Evolutionary conservation across 495 filamentous ascomycete genomes (phyloP), one percentile per base, ranked within the genome.

Genomic region (Hypoxylon fuscum): DNA sequence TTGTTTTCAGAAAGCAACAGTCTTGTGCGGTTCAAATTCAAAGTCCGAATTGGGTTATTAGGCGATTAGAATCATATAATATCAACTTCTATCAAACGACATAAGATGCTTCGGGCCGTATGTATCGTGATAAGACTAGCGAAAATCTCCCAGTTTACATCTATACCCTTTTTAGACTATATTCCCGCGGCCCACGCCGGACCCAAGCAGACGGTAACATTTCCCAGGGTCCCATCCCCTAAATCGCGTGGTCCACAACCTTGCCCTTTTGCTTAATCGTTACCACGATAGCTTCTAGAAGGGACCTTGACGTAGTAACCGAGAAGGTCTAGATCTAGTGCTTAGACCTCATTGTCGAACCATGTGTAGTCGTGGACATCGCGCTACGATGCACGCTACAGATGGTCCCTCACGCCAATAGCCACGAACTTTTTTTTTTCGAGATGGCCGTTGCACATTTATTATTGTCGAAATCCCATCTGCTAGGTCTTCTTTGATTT

Each of bases 311-410:
- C 14, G 55, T 43, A 50, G 21, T 18, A 58, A 37, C 27, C 14
- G 0, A 29, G 25, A 25, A 35, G 47, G 46, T 46, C 55, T 59
- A 59, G 55, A 52, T 45, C 29, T 50, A 27, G 40, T 52, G 46
- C 37, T 51, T 59, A 11, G 38, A 51, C 55, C 12, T 51, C n/a
- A 29, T 29, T 10, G 20, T 52, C 35, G 46, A 51, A 38, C 47
- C 12, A 51, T 37, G 10, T n/a, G 6, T 27, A 45, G 38, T n/a
- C 27, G 23, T 10, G n/a, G 55, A 45, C 31, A 45, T 9, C 12
- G 21, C 37, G 38, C 46, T 59, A 59, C 37, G 29, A 21, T 17
- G 17, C 9, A 21, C 14, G 18, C 32, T 41, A 31, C 43, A 23
- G 22, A 14, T 11, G 29, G 10, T 34, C 18, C 17, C 20, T 29